Base-by-base conservation (phyloP, 768 basidiomycete species). In the Psilocybe tampanensis region DNA sequence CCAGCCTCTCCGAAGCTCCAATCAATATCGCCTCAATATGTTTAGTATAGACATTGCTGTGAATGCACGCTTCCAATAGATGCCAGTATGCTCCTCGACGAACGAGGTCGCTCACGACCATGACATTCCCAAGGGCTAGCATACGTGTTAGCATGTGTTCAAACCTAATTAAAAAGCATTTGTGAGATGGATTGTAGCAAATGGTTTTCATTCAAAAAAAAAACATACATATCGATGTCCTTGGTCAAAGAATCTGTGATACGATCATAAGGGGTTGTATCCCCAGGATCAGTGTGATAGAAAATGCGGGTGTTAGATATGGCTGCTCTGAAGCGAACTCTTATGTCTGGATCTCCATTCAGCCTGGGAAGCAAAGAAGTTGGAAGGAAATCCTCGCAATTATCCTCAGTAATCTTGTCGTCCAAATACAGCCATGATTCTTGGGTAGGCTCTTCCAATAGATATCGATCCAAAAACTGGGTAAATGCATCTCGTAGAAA, bases 81-180 rank as follows among this genome's bases (percentile, higher is more conserved):
- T 96, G 89, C 86, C 90, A 95, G 66, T 96, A 94, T 1, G 94
- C 82, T 3, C 86, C 90, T 15, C 92, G 85, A 23, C 95, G 81
- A 19, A 89, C 82, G 1, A 82, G 80, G 1, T 92, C 88, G 65
- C 87, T 90, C 17, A 85, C 81, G 39, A 97, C 80, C 81, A 92
- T 87, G 60, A 88, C 82, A 71, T 92, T 94, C 23, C 85, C 89
- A 13, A 90, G 75, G 18, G 80, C 84, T 24, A 94, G 76, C 24
- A 87, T 78, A 41, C 88, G 84, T 11, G 88, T 93, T 51, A 90
- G 74, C 77, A 91, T 90, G 34, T 76, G 73, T 67, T 97, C 94
- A 61, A 83, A 86, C 52, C 91, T 93, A 55, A 49, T 42, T 29
- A 55, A 43, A 23, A 58, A 41, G 9, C 12, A 58, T 58, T 39